Conservation (phyloP, 495 filamentous ascomycete species). For the Xylaria grammica region DNA sequence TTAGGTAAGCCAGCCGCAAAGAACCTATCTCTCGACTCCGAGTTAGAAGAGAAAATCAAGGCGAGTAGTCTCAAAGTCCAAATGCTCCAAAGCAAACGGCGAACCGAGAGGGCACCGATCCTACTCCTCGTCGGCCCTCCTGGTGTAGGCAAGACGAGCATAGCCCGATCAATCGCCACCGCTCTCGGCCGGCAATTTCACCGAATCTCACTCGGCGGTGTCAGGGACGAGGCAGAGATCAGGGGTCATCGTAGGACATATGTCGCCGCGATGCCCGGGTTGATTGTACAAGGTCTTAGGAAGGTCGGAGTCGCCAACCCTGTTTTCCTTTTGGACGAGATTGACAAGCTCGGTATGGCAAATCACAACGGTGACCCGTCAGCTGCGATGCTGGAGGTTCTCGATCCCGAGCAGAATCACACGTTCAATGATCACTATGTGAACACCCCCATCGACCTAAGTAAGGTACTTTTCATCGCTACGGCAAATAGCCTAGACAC, state of each 20-base stretch:
- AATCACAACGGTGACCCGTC: slow-evolving; percentile 97
- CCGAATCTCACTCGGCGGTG: slow-evolving; percentile 94
- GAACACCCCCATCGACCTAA: slow-evolving; percentile 93
- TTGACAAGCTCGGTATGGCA: slow-evolving; percentile 93
- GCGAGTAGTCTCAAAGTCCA: slow-evolving; percentile 65
- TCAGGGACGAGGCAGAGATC: slow-evolving; percentile 96
- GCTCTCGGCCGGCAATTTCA: slow-evolving; percentile 96
- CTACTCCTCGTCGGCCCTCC: slow-evolving; percentile 92
- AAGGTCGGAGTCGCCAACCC: slow-evolving; percentile 97
- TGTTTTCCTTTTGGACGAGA: slow-evolving; percentile 96
- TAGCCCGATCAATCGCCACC: slow-evolving; percentile 91
- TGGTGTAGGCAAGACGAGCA: slow-evolving; percentile 93
- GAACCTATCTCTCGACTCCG: slow-evolving; percentile 33
- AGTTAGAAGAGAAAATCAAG: slow-evolving; percentile 48
- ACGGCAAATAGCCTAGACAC: slow-evolving; percentile 96
- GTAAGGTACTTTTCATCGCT: slow-evolving; percentile 97
- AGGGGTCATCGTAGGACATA: slow-evolving; percentile 95
- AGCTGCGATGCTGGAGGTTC: slow-evolving; percentile 98
- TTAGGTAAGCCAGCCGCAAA: slow-evolving; percentile 41
- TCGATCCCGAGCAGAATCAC: slow-evolving; percentile 97
- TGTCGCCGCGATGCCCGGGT: slow-evolving; percentile 96
- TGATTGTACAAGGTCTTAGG: slow-evolving; percentile 92
- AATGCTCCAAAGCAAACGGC: slow-evolving; percentile 71
- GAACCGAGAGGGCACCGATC: slow-evolving; percentile 95
- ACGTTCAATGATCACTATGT: slow-evolving; percentile 96